Evolutionary conservation across 495 filamentous ascomycete genomes (phyloP), one percentile per base, ranked within the genome.

Genomic region (Lasiosphaeria ovina): DNA sequence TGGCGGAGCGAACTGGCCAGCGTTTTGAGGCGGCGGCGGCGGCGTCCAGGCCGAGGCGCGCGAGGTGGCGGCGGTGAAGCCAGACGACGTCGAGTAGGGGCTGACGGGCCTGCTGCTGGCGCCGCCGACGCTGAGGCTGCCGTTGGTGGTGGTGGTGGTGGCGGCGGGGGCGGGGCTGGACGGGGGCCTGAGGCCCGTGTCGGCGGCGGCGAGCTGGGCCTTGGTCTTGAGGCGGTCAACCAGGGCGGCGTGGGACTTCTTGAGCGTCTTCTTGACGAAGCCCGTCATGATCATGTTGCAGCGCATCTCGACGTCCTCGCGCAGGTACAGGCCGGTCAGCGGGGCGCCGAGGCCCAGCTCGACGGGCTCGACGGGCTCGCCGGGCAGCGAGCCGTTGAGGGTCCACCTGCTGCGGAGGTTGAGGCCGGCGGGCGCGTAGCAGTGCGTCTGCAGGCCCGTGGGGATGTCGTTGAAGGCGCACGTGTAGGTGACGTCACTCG

Each of bases 181-280:
- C 24, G 24, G 24, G 24, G 24, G 24, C 24, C 24, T 24, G 24
- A 24, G 24, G 24, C 24, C 24, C 24, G 24, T 24, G 44, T 47
- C 49, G 6, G 49, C 6, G 24, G 16, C 32, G 33, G 33, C 35
- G 5, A 68, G 66, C 45, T 73, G 68, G 17, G 86, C 82, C 62
- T 88, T 89, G 55, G 80, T 77, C 5, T 87, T 74, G 17, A 93
- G 73, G 5, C 85, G 73, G 31, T 86, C 84, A 1, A 92, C 87
- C 40, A 94, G 77, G 3, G 80, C 75, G 14, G 76, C 77, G 62
- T 91, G 87, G 2, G 87, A 80, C 61, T 87, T 88, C 67, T 88
- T 89, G 31, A 92, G 77, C 31, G 87, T 91, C 69, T 81, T 83
- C 77, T 88, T 91, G 45, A 93, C 87, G 66, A 92, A 92, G 9